phyloP scores from a whole-genome alignment of 768 basidiomycete genomes.

The Melanogaster broomeanus region DNA sequence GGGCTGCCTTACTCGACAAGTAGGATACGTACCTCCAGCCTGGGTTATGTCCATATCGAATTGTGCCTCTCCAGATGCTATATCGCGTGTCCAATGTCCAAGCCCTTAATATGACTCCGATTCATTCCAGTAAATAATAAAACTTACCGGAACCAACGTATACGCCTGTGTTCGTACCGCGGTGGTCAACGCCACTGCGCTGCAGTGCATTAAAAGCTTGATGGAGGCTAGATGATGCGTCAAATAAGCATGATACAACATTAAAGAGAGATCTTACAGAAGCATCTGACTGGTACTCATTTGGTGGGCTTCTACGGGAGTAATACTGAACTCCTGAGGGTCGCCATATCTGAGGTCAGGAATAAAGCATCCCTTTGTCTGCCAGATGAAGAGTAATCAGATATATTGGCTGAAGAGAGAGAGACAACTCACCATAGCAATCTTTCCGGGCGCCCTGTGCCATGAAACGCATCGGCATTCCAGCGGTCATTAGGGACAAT shows the following conservation, averaged over 20 bases:
- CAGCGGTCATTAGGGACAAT: neutral
- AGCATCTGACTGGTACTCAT: neutral
- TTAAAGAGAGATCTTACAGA: neutral
- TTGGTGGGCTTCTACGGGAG: neutral
- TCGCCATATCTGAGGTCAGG: neutral
- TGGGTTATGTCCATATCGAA: conserved; percentile 34
- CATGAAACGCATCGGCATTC: neutral
- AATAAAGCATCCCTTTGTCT: neutral
- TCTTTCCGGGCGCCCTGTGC: neutral
- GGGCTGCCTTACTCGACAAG: too few species aligned
- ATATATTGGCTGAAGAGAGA: too few species aligned
- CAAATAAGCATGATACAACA: neutral
- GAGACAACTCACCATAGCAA: neutral
- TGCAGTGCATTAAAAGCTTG: conserved; percentile 38
- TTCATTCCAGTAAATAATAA: conserved; percentile 16
- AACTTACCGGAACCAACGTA: conserved; percentile 35
- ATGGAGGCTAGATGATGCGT: neutral
- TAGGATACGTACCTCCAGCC: conserved; percentile 35
- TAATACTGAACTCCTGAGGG: conserved; percentile 37
- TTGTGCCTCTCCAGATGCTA: too few species aligned
- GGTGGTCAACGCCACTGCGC: conserved; percentile 43
- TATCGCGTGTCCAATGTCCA: too few species aligned
- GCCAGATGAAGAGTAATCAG: neutral
- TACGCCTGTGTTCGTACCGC: conserved; percentile 37
- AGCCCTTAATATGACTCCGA: conserved; percentile 1